phyloP scores from a whole-genome alignment of 768 basidiomycete genomes.

The Cytidiella melzeri region DNA sequence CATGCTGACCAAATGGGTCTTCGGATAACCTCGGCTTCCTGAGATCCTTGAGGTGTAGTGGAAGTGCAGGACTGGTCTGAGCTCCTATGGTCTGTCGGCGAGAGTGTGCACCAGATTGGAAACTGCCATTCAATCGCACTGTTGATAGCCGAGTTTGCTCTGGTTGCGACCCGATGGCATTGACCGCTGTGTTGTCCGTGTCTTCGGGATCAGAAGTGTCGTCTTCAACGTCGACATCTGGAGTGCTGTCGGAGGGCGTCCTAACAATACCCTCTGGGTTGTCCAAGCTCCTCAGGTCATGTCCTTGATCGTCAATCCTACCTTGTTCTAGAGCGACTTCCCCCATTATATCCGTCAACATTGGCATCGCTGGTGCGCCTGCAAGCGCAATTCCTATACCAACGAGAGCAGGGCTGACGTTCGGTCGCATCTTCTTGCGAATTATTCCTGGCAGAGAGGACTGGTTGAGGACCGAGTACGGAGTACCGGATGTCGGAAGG shows the following conservation, averaged over 20 bases:
- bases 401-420: conserved; percentile 69
- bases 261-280: conserved; percentile 37
- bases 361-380: conserved; percentile 70
- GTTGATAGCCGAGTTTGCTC: background rate
- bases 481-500: conserved; percentile 57
- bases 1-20: conserved; percentile 71
- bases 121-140: conserved; percentile 3
- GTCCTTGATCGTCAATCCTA: conserved; percentile 57
- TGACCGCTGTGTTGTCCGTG: conserved; percentile 4
- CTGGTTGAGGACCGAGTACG: conserved; percentile 57
- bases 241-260: conserved; percentile 18
- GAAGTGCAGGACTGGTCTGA: conserved; percentile 70
- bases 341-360: conserved; percentile 67
- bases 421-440: conserved; percentile 63
- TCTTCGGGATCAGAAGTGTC: conserved; percentile 30
- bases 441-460: conserved; percentile 43
- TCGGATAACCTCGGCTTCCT: conserved; percentile 56
- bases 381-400: conserved; percentile 83
- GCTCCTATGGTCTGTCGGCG: conserved; percentile 49
- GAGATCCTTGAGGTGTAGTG: conserved; percentile 48
- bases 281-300: conserved; percentile 44
- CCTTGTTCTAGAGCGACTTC: conserved; percentile 89
- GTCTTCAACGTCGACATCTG: conserved; percentile 38
- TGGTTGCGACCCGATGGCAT: background rate
- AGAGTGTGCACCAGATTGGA: conserved; percentile 11